A percentile compares a stretch with the other conserved stretches of the same genome.
Evolutionary conservation across 2,329 filamentous ascomycete species (phyloP).

Genomic region (Paracoccidioides brasiliensis): DNA sequence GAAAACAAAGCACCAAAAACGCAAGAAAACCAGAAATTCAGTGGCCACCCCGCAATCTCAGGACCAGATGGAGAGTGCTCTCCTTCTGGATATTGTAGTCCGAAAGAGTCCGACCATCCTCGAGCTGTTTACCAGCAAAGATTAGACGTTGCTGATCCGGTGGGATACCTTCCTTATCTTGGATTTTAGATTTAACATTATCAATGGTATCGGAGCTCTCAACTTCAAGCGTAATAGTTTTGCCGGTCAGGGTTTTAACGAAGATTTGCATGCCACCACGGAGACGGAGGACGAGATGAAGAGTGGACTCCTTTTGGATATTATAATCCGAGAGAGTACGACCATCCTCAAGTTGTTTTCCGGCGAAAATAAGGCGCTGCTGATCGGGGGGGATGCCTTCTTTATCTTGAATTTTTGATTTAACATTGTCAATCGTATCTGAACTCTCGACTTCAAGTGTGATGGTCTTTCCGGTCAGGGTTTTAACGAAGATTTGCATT

Average conservation of each 20-base stretch:
- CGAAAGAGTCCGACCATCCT: slow-evolving; percentile 37
- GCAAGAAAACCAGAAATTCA: not conserved
- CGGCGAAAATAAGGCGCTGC: slow-evolving; percentile 84
- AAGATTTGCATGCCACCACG: slow-evolving; percentile 79
- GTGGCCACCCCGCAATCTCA: slow-evolving; percentile 43
- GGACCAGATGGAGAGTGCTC: slow-evolving; percentile 50
- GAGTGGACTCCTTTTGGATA: slow-evolving; percentile 82
- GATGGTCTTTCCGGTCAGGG: slow-evolving; percentile 73
- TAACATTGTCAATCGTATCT: slow-evolving; percentile 90
- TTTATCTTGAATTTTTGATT: slow-evolving; percentile 72
- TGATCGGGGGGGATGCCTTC: slow-evolving; percentile 88
- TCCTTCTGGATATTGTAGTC: slow-evolving; percentile 48
- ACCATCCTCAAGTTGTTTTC: slow-evolving; percentile 87
- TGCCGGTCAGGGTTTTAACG: slow-evolving; percentile 65
- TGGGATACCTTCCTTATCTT: slow-evolving; percentile 69
- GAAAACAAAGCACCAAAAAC: not conserved
- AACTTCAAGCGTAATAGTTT: slow-evolving; percentile 56
- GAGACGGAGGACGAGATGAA: slow-evolving; percentile 68
- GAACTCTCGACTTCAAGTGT: slow-evolving; percentile 81
- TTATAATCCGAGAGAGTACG: slow-evolving; percentile 91
- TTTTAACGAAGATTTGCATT: slow-evolving; percentile 48
- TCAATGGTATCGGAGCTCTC: slow-evolving; percentile 57
- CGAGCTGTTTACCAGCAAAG: slow-evolving; percentile 48
- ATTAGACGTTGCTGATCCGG: slow-evolving; percentile 49
- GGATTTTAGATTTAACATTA: slow-evolving; percentile 58